phyloP scores from a whole-genome alignment of 2,329 filamentous ascomycete species.

The Alternaria postmessia region DNA sequence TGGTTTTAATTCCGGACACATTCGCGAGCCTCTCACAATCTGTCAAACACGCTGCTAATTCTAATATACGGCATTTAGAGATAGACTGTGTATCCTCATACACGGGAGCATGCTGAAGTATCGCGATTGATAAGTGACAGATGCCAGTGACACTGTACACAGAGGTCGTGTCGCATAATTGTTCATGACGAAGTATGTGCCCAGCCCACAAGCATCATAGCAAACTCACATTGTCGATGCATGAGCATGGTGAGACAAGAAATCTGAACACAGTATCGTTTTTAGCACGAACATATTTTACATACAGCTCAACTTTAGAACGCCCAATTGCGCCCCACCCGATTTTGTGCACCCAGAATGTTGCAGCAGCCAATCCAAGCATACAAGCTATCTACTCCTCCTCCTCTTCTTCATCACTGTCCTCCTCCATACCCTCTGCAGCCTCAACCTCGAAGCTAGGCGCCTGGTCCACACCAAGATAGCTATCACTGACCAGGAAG shows the following conservation, averaged over 20 bases:
- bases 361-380: background rate
- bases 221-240: background rate
- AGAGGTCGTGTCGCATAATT: no score
- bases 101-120: no score
- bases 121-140: no score
- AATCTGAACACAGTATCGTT: background rate
- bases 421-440: constrained; percentile 93
- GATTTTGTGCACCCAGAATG: background rate
- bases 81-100: no score
- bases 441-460: constrained; percentile 85
- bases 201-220: background rate
- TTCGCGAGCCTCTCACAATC: no score
- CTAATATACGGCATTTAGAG: no score
- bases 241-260: background rate
- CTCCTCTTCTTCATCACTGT: constrained; percentile 82
- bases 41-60: no score
- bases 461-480: constrained; percentile 96
- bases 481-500: constrained; percentile 96
- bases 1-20: no score
- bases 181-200: background rate
- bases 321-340: constrained; percentile 3
- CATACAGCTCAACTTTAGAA: background rate
- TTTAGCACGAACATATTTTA: constrained; percentile 2
- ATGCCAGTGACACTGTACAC: no score
- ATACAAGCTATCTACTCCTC: constrained; percentile 9